Evolutionary conservation across 768 basidiomycete species (phyloP), one percentile per base, ranked within the genome.

Genomic region (Lactarius psammicola): DNA sequence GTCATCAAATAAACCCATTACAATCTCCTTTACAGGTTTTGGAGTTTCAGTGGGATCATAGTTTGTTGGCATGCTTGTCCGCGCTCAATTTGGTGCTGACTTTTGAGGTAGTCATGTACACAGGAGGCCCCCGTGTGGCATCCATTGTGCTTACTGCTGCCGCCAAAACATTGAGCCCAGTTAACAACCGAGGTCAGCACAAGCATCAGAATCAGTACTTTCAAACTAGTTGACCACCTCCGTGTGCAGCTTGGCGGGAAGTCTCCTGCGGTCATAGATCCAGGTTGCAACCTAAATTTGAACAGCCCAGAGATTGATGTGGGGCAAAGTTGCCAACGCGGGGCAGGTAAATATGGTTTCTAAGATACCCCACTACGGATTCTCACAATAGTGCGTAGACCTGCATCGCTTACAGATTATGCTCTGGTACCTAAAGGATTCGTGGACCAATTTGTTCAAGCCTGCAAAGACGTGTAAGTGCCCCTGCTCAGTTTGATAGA

Each of bases 261-360:
- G 74, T 86, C 83, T 2, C 91, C 92, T 1, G 89, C 86, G 26
- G 78, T 94, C 68, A 77, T 95, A 54, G 89, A 93, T 73, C 81
- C 89, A 0, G 80, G 78, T 28, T 85, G 84, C 62, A 87, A 94
- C 72, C 75, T 94, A 57, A 79, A 85, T 63, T 76, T 81, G 5
- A n/a, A 81, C 87, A 0, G 89, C 90, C 3, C 82, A 81, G 46
- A 82, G 92, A n/a, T 80, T 95, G 53, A 74, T 93, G 38, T 94
- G 90, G 90, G 91, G 91, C 23, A 92, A 92, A 70, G 76, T 78
- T 56, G 76, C 81, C 44, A 95, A 95, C 69, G 85, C 84, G 0
- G 93, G 93, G 3, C 80, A 80, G 72, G 78, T 78, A 62, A 26
- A 34, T 4, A 11, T 23, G 23, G 69, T 46, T 8, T 58, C 36